Base-by-base conservation (phyloP, 179 eudicot species). In the Pouteria campechiana region DNA sequence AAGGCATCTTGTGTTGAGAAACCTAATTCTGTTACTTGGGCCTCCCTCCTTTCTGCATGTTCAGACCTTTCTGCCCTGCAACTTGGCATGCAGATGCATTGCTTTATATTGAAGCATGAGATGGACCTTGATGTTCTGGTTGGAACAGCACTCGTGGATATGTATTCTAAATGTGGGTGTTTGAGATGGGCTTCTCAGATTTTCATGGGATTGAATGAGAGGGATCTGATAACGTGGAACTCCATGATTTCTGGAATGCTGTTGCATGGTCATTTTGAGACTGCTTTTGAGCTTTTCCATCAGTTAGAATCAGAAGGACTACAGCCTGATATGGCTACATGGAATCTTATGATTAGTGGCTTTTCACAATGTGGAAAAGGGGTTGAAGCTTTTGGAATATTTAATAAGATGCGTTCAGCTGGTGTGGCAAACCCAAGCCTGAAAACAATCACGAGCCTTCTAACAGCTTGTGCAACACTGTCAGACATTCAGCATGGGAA, bases 331-430 rank as follows among this genome's bases (percentile, higher is more conserved):
- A 77, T 78, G 12, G 84, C 74, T 9, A 80, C 94, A 1, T 88
- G 94, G 94, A 88, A 88, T 58, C 67, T 78, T 20, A 65, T 87
- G 74, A 80, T 83, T 46, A 57, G 66, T 70, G 96, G 96, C 36
- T 73, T 79, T 60, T 62, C 72, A 13, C 67, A 67, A 22, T 61
- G 61, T 9, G 89, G 89, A 32, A 72, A 76, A 35, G 69, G 67
- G 11, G 43, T 32, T 0, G 75, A 72, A 58, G 81, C 94, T 30
- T 56, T 83, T 41, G 46, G 61, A 57, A 64, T 79, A 32, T 83
- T 87, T 65, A 50, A 43, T 28, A 75, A 57, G 54, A 83, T 87
- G 94, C 56, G 60, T 29, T 61, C 67, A 19, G 33, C 50, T 37
- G 71, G 78, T 8, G 51, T 64, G 33, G 14, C 30, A 23, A n/a